phyloP scores from a whole-genome alignment of 2,329 filamentous ascomycete species.

The Beauveria brongniartii region DNA sequence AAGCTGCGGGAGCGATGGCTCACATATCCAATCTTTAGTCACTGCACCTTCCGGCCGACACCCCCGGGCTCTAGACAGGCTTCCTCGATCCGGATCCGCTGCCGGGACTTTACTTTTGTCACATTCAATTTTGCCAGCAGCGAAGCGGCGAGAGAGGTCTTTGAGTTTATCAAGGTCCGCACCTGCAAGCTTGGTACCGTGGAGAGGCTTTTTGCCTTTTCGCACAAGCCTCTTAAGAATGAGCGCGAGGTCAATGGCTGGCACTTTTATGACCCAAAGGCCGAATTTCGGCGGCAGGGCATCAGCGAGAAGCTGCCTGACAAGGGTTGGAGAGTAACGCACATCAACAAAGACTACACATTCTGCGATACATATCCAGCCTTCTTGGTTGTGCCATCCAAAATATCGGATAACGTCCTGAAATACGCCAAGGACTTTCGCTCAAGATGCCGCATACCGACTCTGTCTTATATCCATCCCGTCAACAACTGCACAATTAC shows the following conservation, averaged over 20 bases:
- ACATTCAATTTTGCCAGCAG: conserved; percentile 81
- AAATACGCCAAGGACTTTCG: conserved; percentile 89
- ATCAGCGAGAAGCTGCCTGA: conserved; percentile 73
- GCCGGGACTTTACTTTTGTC: conserved; percentile 89
- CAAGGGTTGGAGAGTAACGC: conserved; percentile 80
- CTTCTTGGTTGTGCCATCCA: conserved; percentile 73
- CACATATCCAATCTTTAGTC: conserved; percentile 83
- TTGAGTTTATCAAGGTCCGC: conserved; percentile 72
- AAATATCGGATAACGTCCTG: conserved; percentile 92
- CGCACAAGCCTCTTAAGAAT: conserved; percentile 64
- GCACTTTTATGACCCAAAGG: conserved; percentile 74
- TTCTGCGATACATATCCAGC: conserved; percentile 93
- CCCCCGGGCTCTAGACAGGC: conserved; percentile 60
- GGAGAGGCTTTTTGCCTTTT: conserved; percentile 87
- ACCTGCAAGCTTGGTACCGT: conserved; percentile 77
- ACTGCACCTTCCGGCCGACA: conserved; percentile 69
- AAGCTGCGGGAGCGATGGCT: conserved; percentile 71
- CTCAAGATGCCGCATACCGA: conserved; percentile 81
- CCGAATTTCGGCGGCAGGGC: conserved; percentile 81
- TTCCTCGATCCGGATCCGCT: conserved; percentile 78
- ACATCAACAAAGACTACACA: conserved; percentile 80
- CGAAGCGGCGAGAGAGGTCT: conserved; percentile 70
- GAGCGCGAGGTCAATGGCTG: conserved; percentile 74
- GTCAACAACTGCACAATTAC: conserved; percentile 97
- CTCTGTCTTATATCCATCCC: conserved; percentile 87